Base-by-base conservation (phyloP, 345 rosid species). In the Combretum micranthum region DNA sequence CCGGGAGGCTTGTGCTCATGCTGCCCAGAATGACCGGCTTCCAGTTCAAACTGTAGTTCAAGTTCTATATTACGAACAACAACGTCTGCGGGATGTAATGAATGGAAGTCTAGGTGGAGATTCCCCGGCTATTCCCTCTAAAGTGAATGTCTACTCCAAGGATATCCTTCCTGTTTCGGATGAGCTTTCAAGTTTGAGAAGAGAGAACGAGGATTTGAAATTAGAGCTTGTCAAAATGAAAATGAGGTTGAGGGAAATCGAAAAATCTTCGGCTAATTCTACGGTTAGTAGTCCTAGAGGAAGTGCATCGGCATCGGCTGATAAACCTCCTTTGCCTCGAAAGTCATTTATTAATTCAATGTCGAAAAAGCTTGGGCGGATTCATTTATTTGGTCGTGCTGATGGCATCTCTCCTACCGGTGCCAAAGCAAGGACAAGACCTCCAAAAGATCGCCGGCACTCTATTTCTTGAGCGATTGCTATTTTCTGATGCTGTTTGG, bases 11-110 rank as follows among this genome's bases (percentile, higher is more conserved):
- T 88, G 97, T 55, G 98, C 98, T 15, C 98, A 92, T 17, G 98
- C 96, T 9, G 93, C 98, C 21, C 90, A 83, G 54, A 92, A 92
- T 13, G 88, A 88, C 59, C 75, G 94, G 65, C 94, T 92, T 26
- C 97, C 96, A 0, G 94, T 86, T 53, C 97, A 92, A 26, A 88
- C 95, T 1, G 88, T 88, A 42, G 98, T 92, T 63, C 97, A 88
- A 67, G 98, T 92, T 23, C 98, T 88, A 55, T 86, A 86, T 77
- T 72, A 86, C 46, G 96, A 92, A 72, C 98, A 88, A 64, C 95
- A 86, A 57, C 91, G 96, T 52, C 67, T 92, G 20, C 75, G 89
- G 17, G 94, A 88, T 55, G 81, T 69, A 51, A 83, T 79, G 70
- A 75, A 74, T 50, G 83, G 79, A 32, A 69, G 71, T 52, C 50